Base-by-base conservation (phyloP, 495 filamentous ascomycete species). In the Aspergillus hancockii region DNA sequence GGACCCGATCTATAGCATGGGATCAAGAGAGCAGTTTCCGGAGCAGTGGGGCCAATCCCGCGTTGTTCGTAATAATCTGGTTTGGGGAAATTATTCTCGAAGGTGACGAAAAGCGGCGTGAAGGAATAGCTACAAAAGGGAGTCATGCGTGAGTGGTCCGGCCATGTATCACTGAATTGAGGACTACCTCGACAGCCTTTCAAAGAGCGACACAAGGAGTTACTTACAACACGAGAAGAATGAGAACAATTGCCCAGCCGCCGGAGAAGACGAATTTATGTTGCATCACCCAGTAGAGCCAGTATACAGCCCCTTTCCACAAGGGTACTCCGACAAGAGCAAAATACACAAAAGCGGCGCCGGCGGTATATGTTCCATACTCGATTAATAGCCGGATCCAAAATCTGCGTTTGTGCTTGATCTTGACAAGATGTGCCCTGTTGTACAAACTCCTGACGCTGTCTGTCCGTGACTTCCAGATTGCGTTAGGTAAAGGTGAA, bases 1-100 rank as follows among this genome's bases (percentile, higher is more conserved):
- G 66, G 55, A 3, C 68, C 78, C 10, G 77, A 76, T 63, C 78
- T 75, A 54, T 80, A 80, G 57, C 78, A 80, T 8, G 78, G 79
- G 22, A 81, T 81, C 21, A 81, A 52, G 2, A 81, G 67, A 0
- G 78, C 77, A 0, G 77, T 79, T 36, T 51, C 45, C 2, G 30
- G 32, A 1, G 51, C 55, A 40, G 16, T 34, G 12, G 41, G 60
- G 3, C 31, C n/a, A 66, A 68, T 57, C 60, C 57, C 12, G 28
- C 70, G 49, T 58, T 65, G 18, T 61, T 61, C 8, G 32, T 58
- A 23, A 59, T 65, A 58, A 55, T 58, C 50, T 54, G 47, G 53
- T 16, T 54, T 53, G 0, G 72, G 73, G 19, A 70, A 65, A 18
- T 76, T 67, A 10, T 67, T 64, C 52, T 79, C 76, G 40, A 78